phyloP scores from a whole-genome alignment of 2,329 filamentous ascomycete genomes.

The Fusarium caatingaense region DNA sequence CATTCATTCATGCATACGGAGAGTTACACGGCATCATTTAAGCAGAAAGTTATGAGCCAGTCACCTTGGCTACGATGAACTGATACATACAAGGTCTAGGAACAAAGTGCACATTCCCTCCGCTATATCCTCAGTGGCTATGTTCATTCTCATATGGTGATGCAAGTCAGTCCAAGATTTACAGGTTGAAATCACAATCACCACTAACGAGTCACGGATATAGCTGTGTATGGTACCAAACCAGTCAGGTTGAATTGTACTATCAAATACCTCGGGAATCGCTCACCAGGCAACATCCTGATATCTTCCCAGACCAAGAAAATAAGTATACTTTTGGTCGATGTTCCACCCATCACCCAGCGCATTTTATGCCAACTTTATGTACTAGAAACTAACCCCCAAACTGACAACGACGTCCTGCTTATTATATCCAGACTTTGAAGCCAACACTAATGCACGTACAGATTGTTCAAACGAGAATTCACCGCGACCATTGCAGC shows the following conservation, averaged over 20 bases:
- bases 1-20: neutral
- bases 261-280: constrained; percentile 25
- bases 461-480: constrained; percentile 10
- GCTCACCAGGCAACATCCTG: constrained; percentile 12
- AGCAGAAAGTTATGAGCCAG: neutral
- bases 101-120: neutral
- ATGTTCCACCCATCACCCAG: constrained; percentile 9
- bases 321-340: constrained; percentile 36
- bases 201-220: neutral
- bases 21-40: neutral
- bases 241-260: constrained; percentile 21
- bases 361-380: constrained; percentile 36
- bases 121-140: neutral
- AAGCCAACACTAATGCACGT: constrained; percentile 15
- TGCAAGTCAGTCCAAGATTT: neutral
- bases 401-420: constrained; percentile 37
- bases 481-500: neutral
- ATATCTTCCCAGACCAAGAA: constrained; percentile 20
- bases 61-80: neutral
- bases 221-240: neutral
- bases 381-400: constrained; percentile 35
- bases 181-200: neutral
- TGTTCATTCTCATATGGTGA: neutral
- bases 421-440: constrained; percentile 42
- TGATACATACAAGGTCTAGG: neutral